These are phyloP conservation scores for Colletotrichum falcatum DNA, from an alignment of 2,329 filamentous ascomycete species.

Conservation along the genomic window DNA sequence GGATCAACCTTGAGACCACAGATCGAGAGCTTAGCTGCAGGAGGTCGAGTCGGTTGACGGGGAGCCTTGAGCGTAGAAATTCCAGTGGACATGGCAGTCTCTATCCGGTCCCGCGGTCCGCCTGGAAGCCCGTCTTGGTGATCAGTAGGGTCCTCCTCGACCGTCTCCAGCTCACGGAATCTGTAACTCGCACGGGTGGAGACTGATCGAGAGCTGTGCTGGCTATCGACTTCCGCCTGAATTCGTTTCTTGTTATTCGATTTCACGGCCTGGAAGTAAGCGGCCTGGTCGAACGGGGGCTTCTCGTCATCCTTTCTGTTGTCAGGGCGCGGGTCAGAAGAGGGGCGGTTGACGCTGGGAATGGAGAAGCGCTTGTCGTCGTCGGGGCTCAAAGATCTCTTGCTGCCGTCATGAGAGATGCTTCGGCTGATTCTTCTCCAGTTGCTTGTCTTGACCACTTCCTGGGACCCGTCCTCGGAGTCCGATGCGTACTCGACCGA, in stretches of 20 bases:
- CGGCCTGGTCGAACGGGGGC: constrained; percentile 15
- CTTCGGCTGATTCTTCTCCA: constrained; percentile 39
- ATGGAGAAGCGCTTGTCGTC: constrained; percentile 14
- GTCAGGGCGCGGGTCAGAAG: neutral
- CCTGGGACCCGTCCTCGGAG: constrained; percentile 24
- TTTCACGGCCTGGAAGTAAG: constrained; percentile 25
- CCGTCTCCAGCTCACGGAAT: constrained; percentile 31
- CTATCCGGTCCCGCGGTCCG: constrained; percentile 22
- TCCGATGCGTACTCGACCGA: constrained; percentile 32
- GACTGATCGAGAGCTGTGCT: constrained; percentile 29
- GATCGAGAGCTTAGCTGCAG: constrained; percentile 17
- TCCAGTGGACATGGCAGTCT: constrained; percentile 20
- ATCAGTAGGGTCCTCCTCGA: constrained; percentile 26
- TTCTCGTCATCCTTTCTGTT: neutral
- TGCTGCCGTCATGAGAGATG: constrained; percentile 59
- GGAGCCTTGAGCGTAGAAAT: constrained; percentile 1
- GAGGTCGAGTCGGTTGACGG: constrained; percentile 4
- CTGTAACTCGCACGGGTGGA: constrained; percentile 34
- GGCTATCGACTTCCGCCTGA: constrained; percentile 30
- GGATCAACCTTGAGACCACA: constrained; percentile 24
- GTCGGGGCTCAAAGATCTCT: constrained; percentile 43
- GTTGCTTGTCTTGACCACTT: constrained; percentile 24
- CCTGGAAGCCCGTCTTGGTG: constrained; percentile 13
- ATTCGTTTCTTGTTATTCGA: constrained; percentile 18
- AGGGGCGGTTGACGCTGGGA: neutral